Base-by-base conservation (phyloP, 1,284 basidiomycete species). In the Ganoderma meredithae region DNA sequence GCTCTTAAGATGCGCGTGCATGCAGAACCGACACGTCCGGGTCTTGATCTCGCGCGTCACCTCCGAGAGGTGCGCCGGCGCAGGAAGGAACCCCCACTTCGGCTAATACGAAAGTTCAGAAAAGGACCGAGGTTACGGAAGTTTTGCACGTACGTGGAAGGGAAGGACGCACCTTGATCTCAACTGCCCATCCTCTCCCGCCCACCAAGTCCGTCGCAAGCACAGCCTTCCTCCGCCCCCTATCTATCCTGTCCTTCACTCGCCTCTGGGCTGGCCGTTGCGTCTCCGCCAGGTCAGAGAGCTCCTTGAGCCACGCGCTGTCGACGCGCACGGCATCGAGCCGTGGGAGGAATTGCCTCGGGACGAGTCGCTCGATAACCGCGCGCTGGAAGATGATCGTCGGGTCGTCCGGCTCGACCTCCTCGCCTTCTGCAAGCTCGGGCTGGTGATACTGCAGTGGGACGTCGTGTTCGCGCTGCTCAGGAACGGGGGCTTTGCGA, bases 71-170 rank as follows among this genome's bases (percentile, higher is more conserved):
- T 90, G 84, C 12, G 76, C 72, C 19, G 85, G 71, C 33, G 83
- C 83, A 7, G 96, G 95, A 39, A 97, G 80, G 80, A 98, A 97
- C 3, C 90, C 95, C 95, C 96, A 98, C 83, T 98, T 98, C 56
- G 96, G 96, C 96, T 97, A 73, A 17, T 15, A n/a, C 25, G 40
- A 53, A 27, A 39, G 13, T 13, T 47, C 60, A 33, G 27, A 58
- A 63, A 17, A 60, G 44, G 62, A 52, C 63, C 39, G 41, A 19
- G 33, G 59, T 41, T 62, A 19, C 3, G 40, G 31, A 41, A 9
- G 19, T 15, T 52, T 17, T 10, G 22, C 6, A 25, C 22, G 10
- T 1, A 17, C 22, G 22, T 10, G 13, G 61, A 1, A 58, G 47
- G 10, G 22, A 6, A 22, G 44, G 74, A 60, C 71, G 49, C 70